Base-by-base conservation (phyloP, 176 grass and related monocot genomes). In the Elymus sibiricus region DNA sequence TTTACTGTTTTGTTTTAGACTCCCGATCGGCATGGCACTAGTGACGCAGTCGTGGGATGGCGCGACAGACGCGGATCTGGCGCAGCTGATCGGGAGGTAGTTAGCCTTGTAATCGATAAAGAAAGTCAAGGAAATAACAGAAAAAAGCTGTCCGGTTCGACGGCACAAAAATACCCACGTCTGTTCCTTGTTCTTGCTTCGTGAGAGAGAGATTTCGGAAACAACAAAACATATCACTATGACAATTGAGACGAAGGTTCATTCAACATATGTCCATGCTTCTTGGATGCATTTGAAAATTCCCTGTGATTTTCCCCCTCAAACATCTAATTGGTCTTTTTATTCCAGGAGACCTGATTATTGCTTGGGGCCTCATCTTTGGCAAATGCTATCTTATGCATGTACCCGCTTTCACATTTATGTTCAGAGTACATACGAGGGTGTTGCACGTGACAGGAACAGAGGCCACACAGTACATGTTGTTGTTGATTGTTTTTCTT, bases 401-500 rank as follows among this genome's bases (percentile, higher is more conserved):
- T 98, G 97, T 74, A 98, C 97, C 19, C 90, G 94, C 85, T 86
- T 98, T 82, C 92, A 96, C 88, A 96, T 98, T 73, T 92, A 88
- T 86, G 94, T 98, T 79, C 97, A 98, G 64, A 96, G 94, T 88
- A 98, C 92, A 42, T 92, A 95, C 13, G 94, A 95, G 90, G 97
- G 95, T 90, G 93, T 95, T 75, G 90, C 94, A 5, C 90, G 88
- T 91, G 97, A 98, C 85, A 98, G 92, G 44, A 96, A 98, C 61
- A 89, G 92, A 90, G 97, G 94, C 21, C 94, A 96, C 85, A 98
- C 88, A 62, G 94, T 96, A 64, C 85, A 82, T 77, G 94, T 94
- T 86, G 97, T 98, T 82, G 97, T 94, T 76, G 94, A 98, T 80
- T 98, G 94, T 79, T 98, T 98, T 88, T 95, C 92, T 89, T 94